These are phyloP conservation scores for Stevia rebaudiana DNA, from an alignment of 140 eudicot genomes.

Conservation along the genomic window DNA sequence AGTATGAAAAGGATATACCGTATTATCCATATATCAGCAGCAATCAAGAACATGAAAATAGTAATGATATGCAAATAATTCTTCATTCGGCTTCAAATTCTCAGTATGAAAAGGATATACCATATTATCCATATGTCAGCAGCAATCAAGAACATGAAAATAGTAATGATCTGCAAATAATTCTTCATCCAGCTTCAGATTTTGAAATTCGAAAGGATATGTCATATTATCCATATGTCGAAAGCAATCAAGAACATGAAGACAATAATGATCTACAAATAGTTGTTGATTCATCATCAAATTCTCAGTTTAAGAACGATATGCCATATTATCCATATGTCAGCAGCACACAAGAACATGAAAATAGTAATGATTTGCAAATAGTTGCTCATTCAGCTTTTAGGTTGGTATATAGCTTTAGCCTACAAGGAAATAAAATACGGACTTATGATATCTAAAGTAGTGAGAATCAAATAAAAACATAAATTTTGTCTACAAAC, in stretches of 20 bases:
- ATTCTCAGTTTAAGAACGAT: constrained; percentile 38
- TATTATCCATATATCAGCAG: constrained; percentile 30
- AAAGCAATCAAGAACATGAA: constrained; percentile 26
- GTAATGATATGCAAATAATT: constrained; percentile 28
- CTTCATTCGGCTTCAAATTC: constrained; percentile 45
- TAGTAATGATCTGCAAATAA: constrained; percentile 28
- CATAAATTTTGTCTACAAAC: no score
- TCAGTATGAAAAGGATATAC: constrained; percentile 24
- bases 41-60: constrained; percentile 29
- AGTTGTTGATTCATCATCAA: constrained; percentile 35
- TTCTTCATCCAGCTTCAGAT: constrained; percentile 43
- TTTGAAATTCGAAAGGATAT: constrained; percentile 27
- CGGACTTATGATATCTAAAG: background rate
- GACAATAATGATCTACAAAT: constrained; percentile 29
- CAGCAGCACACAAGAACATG: constrained; percentile 25
- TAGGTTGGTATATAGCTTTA: constrained; percentile 6
- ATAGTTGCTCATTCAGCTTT: constrained; percentile 31
- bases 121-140: constrained; percentile 31
- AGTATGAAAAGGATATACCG: constrained; percentile 25
- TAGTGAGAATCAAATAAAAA: no score
- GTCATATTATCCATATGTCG: constrained; percentile 28
- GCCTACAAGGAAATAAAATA: background rate
- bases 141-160: constrained; percentile 30
- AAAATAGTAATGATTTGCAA: constrained; percentile 29
- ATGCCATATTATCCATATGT: constrained; percentile 27